A percentile compares a stretch with the other conserved stretches of the same genome.
Evolutionary conservation across 1,139 yeast species (phyloP).

Genomic region (Blastobotrys illinoisensis): DNA sequence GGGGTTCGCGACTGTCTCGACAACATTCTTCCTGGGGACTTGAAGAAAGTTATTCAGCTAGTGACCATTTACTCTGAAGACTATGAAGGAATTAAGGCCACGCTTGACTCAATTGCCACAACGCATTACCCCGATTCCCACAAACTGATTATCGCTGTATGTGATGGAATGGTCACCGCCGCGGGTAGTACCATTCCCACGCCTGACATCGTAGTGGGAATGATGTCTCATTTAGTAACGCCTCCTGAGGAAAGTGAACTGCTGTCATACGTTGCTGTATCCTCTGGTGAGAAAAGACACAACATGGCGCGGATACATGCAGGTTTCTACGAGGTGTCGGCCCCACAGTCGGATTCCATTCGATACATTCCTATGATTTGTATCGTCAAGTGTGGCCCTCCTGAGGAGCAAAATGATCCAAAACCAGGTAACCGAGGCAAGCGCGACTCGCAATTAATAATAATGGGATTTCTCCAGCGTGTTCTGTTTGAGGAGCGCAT

Average conservation of each 20-base stretch:
- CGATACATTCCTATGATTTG: constrained; percentile 79
- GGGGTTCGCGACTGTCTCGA: background rate
- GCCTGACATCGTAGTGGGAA: constrained; percentile 77
- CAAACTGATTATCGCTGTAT: constrained; percentile 29
- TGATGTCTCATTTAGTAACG: constrained; percentile 79
- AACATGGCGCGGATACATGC: constrained; percentile 92
- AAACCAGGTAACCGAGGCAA: constrained; percentile 98
- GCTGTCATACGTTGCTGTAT: constrained; percentile 88
- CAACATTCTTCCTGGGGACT: background rate
- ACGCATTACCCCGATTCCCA: constrained; percentile 28
- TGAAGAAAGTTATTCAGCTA: constrained; percentile 44
- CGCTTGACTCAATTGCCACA: constrained; percentile 30
- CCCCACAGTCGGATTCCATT: constrained; percentile 44
- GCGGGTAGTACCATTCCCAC: constrained; percentile 46
- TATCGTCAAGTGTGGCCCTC: constrained; percentile 90
- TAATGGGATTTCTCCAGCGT: constrained; percentile 89
- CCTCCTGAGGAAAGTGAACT: constrained; percentile 61
- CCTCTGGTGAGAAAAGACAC: constrained; percentile 86
- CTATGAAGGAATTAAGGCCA: constrained; percentile 27
- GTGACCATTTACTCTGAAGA: constrained; percentile 34
- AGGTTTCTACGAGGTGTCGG: constrained; percentile 83
- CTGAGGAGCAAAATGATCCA: constrained; percentile 64
- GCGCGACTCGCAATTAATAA: constrained; percentile 90
- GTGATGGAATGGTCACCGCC: constrained; percentile 33
- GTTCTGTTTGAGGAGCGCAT: constrained; percentile 94